Evolutionary conservation across 331 rosid species (phyloP).

Genomic region (Prunus yedoensis): DNA sequence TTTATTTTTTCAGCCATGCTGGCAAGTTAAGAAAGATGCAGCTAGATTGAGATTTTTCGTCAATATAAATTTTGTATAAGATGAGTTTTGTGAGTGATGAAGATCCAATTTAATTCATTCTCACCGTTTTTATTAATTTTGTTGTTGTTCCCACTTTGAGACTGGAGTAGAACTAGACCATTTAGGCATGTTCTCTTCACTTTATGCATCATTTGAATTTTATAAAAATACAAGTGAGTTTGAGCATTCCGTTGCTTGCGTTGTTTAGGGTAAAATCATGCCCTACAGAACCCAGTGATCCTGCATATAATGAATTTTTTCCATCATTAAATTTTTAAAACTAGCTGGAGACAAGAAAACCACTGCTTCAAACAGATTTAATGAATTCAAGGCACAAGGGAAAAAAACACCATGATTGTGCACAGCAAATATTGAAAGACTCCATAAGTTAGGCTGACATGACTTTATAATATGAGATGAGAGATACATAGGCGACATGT

Average conservation of each 20-base stretch:
- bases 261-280: constrained; percentile 84
- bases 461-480: no score
- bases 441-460: not conserved
- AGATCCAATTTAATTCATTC: not conserved
- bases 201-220: not conserved
- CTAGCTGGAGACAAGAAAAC: not conserved
- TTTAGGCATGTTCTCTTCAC: not conserved
- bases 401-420: constrained; percentile 69
- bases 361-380: constrained; percentile 10
- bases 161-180: not conserved
- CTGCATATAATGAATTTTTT: constrained; percentile 33
- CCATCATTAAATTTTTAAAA: not conserved
- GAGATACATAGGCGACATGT: no score
- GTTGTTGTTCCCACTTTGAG: not conserved
- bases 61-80: constrained; percentile 26
- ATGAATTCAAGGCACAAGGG: constrained; percentile 24
- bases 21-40: constrained; percentile 29
- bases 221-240: not conserved
- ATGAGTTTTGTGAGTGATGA: not conserved
- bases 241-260: constrained; percentile 31
- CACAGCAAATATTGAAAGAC: constrained; percentile 63
- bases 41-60: constrained; percentile 19
- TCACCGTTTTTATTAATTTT: not conserved
- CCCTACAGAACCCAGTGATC: constrained; percentile 80
- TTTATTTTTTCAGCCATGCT: constrained; percentile 29